Percentiles rank a stretch among this genome's conserved stretches.
Evolutionary conservation across 2,329 filamentous ascomycete genomes (phyloP).

Genomic region (Aspergillus glaucus): DNA sequence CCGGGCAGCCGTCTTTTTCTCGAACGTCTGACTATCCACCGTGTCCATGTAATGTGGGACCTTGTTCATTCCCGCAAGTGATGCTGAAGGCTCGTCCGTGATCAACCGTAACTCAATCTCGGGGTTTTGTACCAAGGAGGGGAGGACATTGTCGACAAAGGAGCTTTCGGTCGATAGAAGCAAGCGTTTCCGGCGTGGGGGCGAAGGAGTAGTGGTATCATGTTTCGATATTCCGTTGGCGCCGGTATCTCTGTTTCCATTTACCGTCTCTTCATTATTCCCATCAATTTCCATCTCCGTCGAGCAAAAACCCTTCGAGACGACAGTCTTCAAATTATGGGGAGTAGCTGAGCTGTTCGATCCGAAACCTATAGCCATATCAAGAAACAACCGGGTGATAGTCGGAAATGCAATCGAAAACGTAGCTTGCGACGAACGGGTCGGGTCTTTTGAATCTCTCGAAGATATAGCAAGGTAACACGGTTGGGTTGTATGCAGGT

Average conservation of each 20-base stretch:
- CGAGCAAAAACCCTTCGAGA: slow-evolving; percentile 9
- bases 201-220: slow-evolving; percentile 1
- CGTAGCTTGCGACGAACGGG: not conserved
- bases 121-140: slow-evolving; percentile 32
- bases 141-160: slow-evolving; percentile 34
- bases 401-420: not conserved
- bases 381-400: not conserved
- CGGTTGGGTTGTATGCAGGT: not conserved
- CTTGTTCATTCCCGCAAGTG: slow-evolving; percentile 32
- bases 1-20: slow-evolving; percentile 32
- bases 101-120: slow-evolving; percentile 38
- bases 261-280: slow-evolving; percentile 11
- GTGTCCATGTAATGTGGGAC: slow-evolving; percentile 37
- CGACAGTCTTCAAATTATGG: not conserved
- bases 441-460: not conserved
- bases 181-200: slow-evolving; percentile 23
- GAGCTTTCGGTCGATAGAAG: slow-evolving; percentile 35
- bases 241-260: slow-evolving; percentile 9
- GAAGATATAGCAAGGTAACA: not conserved
- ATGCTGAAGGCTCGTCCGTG: slow-evolving; percentile 33
- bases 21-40: slow-evolving; percentile 33
- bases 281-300: slow-evolving; percentile 24
- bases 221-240: slow-evolving; percentile 1
- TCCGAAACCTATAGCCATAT: slow-evolving; percentile 15
- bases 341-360: slow-evolving; percentile 4